phyloP scores from a whole-genome alignment of 2,329 filamentous ascomycete genomes.

The Clonostachys solani region DNA sequence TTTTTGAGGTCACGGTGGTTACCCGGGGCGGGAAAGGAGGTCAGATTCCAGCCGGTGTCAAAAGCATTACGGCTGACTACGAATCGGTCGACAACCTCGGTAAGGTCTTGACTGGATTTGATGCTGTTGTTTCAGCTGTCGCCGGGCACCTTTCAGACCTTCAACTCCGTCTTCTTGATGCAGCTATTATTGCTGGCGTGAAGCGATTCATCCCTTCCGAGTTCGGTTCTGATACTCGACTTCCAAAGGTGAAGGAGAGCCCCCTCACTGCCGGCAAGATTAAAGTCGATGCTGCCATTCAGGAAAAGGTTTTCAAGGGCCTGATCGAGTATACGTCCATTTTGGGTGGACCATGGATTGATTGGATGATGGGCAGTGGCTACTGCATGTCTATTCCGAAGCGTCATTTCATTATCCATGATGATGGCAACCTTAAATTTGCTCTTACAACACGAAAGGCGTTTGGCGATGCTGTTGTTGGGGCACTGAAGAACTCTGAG shows the following conservation, averaged over 20 bases:
- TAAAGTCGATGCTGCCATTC: slow-evolving; percentile 29
- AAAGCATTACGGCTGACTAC: slow-evolving; percentile 27
- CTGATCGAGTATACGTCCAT: not conserved
- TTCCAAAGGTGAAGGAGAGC: slow-evolving; percentile 29
- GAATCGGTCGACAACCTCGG: slow-evolving; percentile 41
- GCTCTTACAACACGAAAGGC: slow-evolving; percentile 40
- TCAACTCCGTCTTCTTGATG: slow-evolving; percentile 45
- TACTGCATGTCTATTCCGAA: not conserved
- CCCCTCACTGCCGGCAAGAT: slow-evolving; percentile 49
- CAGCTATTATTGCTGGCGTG: slow-evolving; percentile 54
- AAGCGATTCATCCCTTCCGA: slow-evolving; percentile 59
- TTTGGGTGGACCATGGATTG: not conserved
- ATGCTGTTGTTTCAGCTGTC: slow-evolving; percentile 43
- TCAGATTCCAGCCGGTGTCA: slow-evolving; percentile 14
- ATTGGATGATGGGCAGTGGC: not conserved
- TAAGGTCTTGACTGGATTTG: slow-evolving; percentile 47
- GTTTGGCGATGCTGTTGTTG: slow-evolving; percentile 42
- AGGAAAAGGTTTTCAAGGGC: slow-evolving; percentile 22
- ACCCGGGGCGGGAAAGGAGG: too few species aligned
- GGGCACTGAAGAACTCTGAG: slow-evolving; percentile 39
- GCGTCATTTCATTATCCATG: slow-evolving; percentile 8
- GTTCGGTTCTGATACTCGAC: slow-evolving; percentile 33
- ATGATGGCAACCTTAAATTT: slow-evolving; percentile 44
- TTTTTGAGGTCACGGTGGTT: too few species aligned
- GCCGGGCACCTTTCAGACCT: slow-evolving; percentile 29